Evolutionary conservation across 371 early-diverging fungal species (phyloP).

Genomic region (Mucor velutinosus): DNA sequence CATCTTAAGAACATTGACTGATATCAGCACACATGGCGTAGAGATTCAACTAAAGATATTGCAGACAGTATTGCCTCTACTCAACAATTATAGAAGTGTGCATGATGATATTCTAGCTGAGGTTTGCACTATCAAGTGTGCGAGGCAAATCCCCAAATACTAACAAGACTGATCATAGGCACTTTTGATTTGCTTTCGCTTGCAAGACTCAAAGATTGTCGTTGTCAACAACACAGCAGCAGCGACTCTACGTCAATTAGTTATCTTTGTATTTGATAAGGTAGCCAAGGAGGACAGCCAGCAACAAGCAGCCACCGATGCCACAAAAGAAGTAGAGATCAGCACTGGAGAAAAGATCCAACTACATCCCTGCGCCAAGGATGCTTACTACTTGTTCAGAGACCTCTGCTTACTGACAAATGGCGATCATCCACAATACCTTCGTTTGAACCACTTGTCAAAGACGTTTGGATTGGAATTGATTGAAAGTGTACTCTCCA

Average conservation of each 20-base stretch:
- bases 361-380: conserved; percentile 67
- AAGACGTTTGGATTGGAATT: conserved; percentile 90
- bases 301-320: conserved; percentile 28
- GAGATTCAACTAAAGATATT: conserved; percentile 94
- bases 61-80: conserved; percentile 88
- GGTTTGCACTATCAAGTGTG: conserved; percentile 39
- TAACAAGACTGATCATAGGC: conserved; percentile 49
- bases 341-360: conserved; percentile 41
- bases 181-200: conserved; percentile 82
- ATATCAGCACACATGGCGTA: conserved; percentile 71
- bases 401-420: conserved; percentile 78
- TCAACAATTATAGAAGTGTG: conserved; percentile 80
- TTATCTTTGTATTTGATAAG: conserved; percentile 93
- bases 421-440: conserved; percentile 67
- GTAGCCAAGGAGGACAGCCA: conserved; percentile 70
- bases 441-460: conserved; percentile 67
- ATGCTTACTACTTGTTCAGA: conserved; percentile 87
- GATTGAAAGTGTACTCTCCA: conserved; percentile 85
- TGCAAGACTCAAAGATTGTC: conserved; percentile 86
- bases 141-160: too few species aligned
- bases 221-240: conserved; percentile 94
- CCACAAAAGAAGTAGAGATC: conserved; percentile 27
- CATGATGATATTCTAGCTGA: conserved; percentile 84
- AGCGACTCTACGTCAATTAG: conserved; percentile 92
- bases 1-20: conserved; percentile 73